A percentile compares a stretch with the other conserved stretches of the same genome.
phyloP scores from a whole-genome alignment of 2,329 filamentous ascomycete species.

The Fusarium foetens region DNA sequence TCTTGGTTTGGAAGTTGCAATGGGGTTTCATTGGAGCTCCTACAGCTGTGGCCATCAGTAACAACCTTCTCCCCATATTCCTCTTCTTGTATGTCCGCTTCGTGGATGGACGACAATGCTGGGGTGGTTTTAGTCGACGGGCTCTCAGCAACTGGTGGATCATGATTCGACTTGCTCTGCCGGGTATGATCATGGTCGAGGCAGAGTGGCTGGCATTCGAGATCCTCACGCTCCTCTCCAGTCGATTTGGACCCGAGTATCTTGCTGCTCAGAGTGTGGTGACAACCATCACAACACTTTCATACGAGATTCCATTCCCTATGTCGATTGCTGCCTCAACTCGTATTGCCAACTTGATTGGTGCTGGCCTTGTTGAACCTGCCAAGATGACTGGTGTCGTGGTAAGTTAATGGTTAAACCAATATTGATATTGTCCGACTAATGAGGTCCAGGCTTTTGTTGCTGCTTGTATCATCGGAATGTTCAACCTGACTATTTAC shows the following conservation, averaged over 20 bases:
- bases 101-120: constrained; percentile 79
- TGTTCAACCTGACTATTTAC: constrained; percentile 80
- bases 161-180: constrained; percentile 88
- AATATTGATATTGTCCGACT: background rate
- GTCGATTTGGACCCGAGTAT: constrained; percentile 80
- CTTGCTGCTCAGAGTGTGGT: constrained; percentile 91
- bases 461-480: constrained; percentile 74
- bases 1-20: constrained; percentile 77
- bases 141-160: constrained; percentile 79
- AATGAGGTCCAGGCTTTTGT: constrained; percentile 62
- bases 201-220: constrained; percentile 96
- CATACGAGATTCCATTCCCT: constrained; percentile 93
- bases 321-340: constrained; percentile 90
- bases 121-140: constrained; percentile 79
- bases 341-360: constrained; percentile 90
- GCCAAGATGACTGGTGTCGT: constrained; percentile 85
- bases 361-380: constrained; percentile 81
- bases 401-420: constrained; percentile 52
- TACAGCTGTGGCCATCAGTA: constrained; percentile 80
- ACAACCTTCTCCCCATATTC: constrained; percentile 79
- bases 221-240: constrained; percentile 83
- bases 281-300: constrained; percentile 79
- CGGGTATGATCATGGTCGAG: constrained; percentile 92
- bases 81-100: constrained; percentile 82
- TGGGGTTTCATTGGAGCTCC: constrained; percentile 84